phyloP scores from a whole-genome alignment of 2,329 filamentous ascomycete species.

The Ophiocordyceps australis region DNA sequence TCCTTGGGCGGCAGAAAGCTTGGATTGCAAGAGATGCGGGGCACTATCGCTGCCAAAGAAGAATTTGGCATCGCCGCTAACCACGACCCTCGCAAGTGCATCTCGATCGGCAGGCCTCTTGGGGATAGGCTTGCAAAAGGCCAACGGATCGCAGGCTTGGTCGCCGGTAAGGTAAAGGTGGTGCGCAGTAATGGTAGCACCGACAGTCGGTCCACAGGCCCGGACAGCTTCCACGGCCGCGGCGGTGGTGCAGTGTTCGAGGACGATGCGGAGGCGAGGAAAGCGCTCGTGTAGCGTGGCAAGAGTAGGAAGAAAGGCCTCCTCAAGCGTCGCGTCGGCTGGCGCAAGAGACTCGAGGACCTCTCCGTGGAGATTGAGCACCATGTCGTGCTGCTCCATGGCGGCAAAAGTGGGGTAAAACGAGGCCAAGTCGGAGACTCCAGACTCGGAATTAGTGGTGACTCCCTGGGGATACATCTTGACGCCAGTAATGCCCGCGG shows the following conservation, averaged over 20 bases:
- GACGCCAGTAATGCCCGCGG: slow-evolving; percentile 51
- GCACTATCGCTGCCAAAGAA: slow-evolving; percentile 49
- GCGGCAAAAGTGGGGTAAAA: slow-evolving; percentile 73
- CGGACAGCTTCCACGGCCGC: slow-evolving; percentile 65
- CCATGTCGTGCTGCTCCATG: slow-evolving; percentile 68
- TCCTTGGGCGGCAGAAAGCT: slow-evolving; percentile 21
- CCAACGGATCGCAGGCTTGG: slow-evolving; percentile 28
- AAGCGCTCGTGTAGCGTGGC: slow-evolving; percentile 55
- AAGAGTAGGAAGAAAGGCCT: slow-evolving; percentile 63
- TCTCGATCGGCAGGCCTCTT: slow-evolving; percentile 46
- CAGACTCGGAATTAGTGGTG: slow-evolving; percentile 49
- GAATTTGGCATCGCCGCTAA: slow-evolving; percentile 44
- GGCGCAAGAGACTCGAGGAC: slow-evolving; percentile 25
- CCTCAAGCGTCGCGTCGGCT: slow-evolving; percentile 23
- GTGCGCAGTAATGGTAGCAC: slow-evolving; percentile 68
- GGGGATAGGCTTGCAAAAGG: slow-evolving; percentile 63
- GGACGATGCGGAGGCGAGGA: slow-evolving; percentile 45
- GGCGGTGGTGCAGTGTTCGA: slow-evolving; percentile 79
- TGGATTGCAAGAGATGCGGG: slow-evolving; percentile 43
- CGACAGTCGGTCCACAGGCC: slow-evolving; percentile 60
- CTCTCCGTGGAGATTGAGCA: slow-evolving; percentile 92
- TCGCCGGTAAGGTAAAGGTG: slow-evolving; percentile 56
- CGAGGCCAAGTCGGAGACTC: slow-evolving; percentile 48
- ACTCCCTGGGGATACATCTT: slow-evolving; percentile 50
- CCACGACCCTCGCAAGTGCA: slow-evolving; percentile 48